phyloP scores from a whole-genome alignment of 192 early-diverging fungal species.

The Coemansia sp. region DNA sequence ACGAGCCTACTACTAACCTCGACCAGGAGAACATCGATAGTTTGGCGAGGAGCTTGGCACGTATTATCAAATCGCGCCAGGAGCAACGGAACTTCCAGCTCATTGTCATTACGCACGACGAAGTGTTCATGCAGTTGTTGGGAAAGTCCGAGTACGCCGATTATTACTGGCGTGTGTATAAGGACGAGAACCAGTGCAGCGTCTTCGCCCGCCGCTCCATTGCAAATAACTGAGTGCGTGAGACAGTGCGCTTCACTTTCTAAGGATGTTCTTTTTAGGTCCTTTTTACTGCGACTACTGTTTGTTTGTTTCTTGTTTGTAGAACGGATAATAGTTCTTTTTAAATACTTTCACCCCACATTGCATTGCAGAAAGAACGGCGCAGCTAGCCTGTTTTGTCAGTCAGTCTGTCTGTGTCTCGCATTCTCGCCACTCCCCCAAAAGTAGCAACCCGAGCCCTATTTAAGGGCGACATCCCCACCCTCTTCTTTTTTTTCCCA shows the following conservation, averaged over 20 bases:
- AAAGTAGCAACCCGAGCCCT: background rate
- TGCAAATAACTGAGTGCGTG: conserved; percentile 31
- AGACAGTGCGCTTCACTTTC: background rate
- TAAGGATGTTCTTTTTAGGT: background rate
- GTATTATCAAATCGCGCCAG: conserved; percentile 78
- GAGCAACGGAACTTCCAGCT: conserved; percentile 93
- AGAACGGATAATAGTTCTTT: background rate
- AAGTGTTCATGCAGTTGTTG: conserved; percentile 86
- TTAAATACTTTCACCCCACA: background rate
- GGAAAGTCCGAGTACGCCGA: conserved; percentile 80
- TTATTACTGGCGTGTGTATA: conserved; percentile 85
- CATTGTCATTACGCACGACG: conserved; percentile 97
- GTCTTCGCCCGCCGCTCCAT: conserved; percentile 48
- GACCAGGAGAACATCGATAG: conserved; percentile 87
- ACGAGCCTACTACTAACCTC: conserved; percentile 98
- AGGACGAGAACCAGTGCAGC: conserved; percentile 63
- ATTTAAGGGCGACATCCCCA: background rate
- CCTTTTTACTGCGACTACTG: conserved; percentile 14
- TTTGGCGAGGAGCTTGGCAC: conserved; percentile 75
- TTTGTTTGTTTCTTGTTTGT: background rate
- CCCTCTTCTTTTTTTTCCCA: background rate
- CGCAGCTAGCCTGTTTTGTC: background rate
- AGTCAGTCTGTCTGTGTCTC: background rate
- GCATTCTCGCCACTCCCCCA: background rate
- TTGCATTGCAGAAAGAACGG: background rate